These are phyloP conservation scores for Coniochaeta prunicola DNA, from an alignment of 2,329 filamentous ascomycete genomes.

Conservation along the genomic window DNA sequence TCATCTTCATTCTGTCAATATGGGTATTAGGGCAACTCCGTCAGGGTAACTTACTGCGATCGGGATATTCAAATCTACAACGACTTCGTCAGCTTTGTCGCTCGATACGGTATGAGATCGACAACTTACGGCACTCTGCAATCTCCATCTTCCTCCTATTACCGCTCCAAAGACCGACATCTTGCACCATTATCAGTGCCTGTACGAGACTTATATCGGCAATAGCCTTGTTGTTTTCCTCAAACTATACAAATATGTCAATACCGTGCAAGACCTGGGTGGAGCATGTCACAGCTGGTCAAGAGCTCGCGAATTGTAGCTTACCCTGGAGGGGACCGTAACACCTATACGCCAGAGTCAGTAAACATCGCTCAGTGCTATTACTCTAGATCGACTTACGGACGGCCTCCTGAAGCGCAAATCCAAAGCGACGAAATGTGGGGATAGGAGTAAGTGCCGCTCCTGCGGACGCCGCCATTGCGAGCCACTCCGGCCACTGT, in stretches of 20 bases:
- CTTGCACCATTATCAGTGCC: conserved; percentile 38
- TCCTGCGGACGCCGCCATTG: conserved; percentile 52
- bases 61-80: conserved; percentile 17
- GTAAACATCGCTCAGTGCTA: neutral
- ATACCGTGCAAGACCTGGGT: neutral
- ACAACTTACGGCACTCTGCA: conserved; percentile 39
- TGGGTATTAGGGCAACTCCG: neutral
- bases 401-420: conserved; percentile 45
- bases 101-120: neutral
- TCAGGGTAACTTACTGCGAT: conserved; percentile 10
- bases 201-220: conserved; percentile 42
- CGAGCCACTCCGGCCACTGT: conserved; percentile 52
- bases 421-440: conserved; percentile 54
- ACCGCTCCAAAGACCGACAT: conserved; percentile 47
- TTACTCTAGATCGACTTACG: conserved; percentile 21
- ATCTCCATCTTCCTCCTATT: conserved; percentile 50
- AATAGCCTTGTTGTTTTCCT: conserved; percentile 39
- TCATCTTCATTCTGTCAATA: conserved; percentile 30
- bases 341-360: conserved; percentile 15
- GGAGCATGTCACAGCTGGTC: neutral
- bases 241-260: conserved; percentile 27
- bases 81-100: conserved; percentile 4
- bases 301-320: conserved; percentile 6
- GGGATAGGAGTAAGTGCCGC: conserved; percentile 50
- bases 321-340: conserved; percentile 21